These are phyloP conservation scores for Irpex sp. DNA, from an alignment of 1,284 basidiomycete genomes.

Conservation along the genomic window DNA sequence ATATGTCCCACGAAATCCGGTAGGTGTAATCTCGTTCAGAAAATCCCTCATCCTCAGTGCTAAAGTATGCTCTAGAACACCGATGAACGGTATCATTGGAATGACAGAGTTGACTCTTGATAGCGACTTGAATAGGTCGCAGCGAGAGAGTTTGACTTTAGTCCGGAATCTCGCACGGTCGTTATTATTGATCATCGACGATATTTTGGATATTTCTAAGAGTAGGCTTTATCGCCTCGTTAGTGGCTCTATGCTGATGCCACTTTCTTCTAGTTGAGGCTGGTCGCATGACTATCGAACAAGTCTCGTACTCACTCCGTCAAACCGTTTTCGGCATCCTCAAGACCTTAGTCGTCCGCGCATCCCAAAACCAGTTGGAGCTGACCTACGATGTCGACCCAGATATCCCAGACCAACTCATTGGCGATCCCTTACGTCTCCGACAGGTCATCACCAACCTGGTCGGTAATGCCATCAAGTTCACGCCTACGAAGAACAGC, in stretches of 20 bases:
- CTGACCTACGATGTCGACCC: constrained; percentile 96
- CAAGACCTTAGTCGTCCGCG: constrained; percentile 97
- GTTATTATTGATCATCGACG: constrained; percentile 95
- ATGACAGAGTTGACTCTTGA: constrained; percentile 99
- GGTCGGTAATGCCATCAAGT: constrained; percentile 95
- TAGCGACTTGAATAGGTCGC: constrained; percentile 83
- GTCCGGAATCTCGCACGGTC: constrained; percentile 95
- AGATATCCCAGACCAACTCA: constrained; percentile 94
- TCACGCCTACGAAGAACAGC: constrained; percentile 78
- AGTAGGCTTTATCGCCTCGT: constrained; percentile 52
- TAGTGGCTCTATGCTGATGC: neutral
- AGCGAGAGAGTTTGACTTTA: constrained; percentile 92
- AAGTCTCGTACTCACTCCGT: constrained; percentile 96
- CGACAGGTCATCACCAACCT: constrained; percentile 95
- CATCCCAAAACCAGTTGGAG: constrained; percentile 96
- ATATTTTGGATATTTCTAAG: constrained; percentile 98
- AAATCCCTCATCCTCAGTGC: constrained; percentile 10
- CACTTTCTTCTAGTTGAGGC: constrained; percentile 73
- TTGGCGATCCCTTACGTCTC: constrained; percentile 93
- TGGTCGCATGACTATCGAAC: constrained; percentile 99
- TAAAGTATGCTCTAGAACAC: constrained; percentile 56
- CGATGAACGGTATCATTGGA: constrained; percentile 99
- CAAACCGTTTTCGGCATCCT: constrained; percentile 97
- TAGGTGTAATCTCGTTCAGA: constrained; percentile 34
- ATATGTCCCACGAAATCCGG: constrained; percentile 97